Evolutionary conservation across 164 flowering plant genomes (phyloP), one percentile per base, ranked within the genome.

Genomic region (Saururus chinensis): DNA sequence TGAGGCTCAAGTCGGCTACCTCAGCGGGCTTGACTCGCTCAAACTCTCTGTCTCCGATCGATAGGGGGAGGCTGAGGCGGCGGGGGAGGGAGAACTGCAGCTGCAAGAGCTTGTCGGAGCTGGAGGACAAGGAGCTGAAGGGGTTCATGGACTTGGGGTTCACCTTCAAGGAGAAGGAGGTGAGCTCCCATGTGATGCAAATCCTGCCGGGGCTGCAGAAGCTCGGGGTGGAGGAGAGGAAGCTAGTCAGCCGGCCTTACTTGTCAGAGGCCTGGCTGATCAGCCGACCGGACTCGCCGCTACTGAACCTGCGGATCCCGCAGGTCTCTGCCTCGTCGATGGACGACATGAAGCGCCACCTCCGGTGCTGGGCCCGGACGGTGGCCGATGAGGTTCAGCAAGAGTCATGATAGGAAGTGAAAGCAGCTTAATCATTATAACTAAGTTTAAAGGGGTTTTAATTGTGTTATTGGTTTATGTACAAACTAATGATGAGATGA

Each of bases 91-190:
- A 70, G 61, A 71, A 69, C 20, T 68, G 59, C 70, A 83, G 83
- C 63, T 67, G 75, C 73, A 82, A 71, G 72, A 82, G 74, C 75
- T 64, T 71, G 35, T 51, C 60, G 25, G 90, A 87, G 64, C 78
- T 87, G 12, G 95, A 87, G 42, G 70, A 70, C 22, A 85, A 84
- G 71, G 93, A 87, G 70, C 71, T 84, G 14, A 79, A 80, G 68
- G 90, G 95, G 70, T 84, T 84, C 65, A 80, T 78, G 79, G 90
- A 87, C 66, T 68, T 87, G 9, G 95, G 95, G 0, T 87, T 87
- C 75, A 57, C 8, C 11, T 87, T 84, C 81, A 68, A 78, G 55
- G 73, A 71, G 67, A 82, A 80, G 19, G 54, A 77, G 16, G 16
- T 83, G 53, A 80, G 66, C 64, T 75, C 79, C 10, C 48, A 75